Evolutionary conservation across 352 stramenopile genomes (phyloP).

Genomic region (Pythium plurisporium): DNA sequence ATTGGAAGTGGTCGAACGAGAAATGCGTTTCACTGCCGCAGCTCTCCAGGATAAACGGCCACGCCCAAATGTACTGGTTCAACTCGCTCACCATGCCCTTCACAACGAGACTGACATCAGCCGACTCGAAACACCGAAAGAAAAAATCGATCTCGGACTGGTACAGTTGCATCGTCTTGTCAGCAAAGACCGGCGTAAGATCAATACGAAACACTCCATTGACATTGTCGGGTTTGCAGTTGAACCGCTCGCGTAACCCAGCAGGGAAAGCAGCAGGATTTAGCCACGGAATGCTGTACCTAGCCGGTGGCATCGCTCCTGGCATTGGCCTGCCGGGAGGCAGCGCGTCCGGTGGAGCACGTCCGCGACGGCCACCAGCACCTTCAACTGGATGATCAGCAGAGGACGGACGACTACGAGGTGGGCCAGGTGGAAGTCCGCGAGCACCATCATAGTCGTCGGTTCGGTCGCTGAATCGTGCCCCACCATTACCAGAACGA

Average conservation of each 20-base stretch:
- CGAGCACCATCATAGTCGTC: constrained; percentile 1
- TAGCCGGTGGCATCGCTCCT: constrained; percentile 15
- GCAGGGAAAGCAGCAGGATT: constrained; percentile 22
- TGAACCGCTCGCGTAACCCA: constrained; percentile 22
- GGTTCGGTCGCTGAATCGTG: not conserved
- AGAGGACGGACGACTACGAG: constrained; percentile 5
- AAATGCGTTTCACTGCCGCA: constrained; percentile 67
- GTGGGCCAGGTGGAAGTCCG: not conserved
- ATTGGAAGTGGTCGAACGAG: constrained; percentile 76
- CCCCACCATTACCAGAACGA: not conserved
- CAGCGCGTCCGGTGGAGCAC: not conserved
- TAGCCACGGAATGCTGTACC: constrained; percentile 24
- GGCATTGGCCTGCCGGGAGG: not conserved
- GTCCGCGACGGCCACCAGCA: not conserved
- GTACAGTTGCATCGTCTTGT: constrained; percentile 24
- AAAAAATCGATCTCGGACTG: constrained; percentile 37
- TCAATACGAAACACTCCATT: constrained; percentile 35
- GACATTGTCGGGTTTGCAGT: constrained; percentile 23
- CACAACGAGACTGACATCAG: constrained; percentile 71
- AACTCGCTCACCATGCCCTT: constrained; percentile 78
- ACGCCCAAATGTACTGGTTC: constrained; percentile 80
- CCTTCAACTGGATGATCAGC: constrained; percentile 1
- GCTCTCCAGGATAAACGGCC: constrained; percentile 76
- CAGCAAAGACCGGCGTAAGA: constrained; percentile 24
- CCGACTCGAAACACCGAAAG: constrained; percentile 57